phyloP scores from a whole-genome alignment of 2,329 filamentous ascomycete species.

The Sarocladium brachiariae region DNA sequence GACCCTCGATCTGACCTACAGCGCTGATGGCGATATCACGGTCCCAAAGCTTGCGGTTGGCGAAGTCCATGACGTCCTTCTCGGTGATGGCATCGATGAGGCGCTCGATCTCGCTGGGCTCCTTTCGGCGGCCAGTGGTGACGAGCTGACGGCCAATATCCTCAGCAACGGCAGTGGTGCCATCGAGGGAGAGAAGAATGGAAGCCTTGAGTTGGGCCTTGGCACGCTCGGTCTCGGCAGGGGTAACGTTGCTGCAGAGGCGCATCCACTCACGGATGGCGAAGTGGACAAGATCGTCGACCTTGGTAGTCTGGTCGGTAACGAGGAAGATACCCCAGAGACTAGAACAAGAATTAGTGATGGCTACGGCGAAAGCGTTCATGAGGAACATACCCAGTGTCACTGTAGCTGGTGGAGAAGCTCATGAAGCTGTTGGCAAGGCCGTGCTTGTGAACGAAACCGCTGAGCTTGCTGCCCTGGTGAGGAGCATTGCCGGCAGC shows the following conservation, averaged over 20 bases:
- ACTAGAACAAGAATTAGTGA: constrained; percentile 42
- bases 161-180: constrained; percentile 93
- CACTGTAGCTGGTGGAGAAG: constrained; percentile 99
- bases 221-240: constrained; percentile 92
- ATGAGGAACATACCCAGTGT: constrained; percentile 73
- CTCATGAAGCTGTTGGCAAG: constrained; percentile 99
- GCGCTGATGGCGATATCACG: constrained; percentile 91
- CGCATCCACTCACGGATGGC: constrained; percentile 97
- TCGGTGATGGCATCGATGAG: constrained; percentile 82
- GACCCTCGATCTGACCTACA: constrained; percentile 85
- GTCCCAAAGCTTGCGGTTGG: constrained; percentile 93
- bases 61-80: constrained; percentile 96
- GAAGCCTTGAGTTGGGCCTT: constrained; percentile 99
- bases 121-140: constrained; percentile 89
- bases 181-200: constrained; percentile 92
- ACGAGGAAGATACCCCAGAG: constrained; percentile 99
- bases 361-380: background rate
- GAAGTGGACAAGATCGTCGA: constrained; percentile 98
- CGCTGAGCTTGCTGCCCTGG: constrained; percentile 96
- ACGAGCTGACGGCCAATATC: constrained; percentile 98
- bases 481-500: constrained; percentile 96
- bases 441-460: constrained; percentile 87
- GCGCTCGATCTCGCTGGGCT: constrained; percentile 89
- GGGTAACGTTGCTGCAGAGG: constrained; percentile 78
- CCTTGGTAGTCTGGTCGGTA: constrained; percentile 75